Percentiles rank a stretch among this genome's conserved stretches.
Conservation (phyloP, 176 grass and related monocot genomes). For the Oryza brachyantha region DNA sequence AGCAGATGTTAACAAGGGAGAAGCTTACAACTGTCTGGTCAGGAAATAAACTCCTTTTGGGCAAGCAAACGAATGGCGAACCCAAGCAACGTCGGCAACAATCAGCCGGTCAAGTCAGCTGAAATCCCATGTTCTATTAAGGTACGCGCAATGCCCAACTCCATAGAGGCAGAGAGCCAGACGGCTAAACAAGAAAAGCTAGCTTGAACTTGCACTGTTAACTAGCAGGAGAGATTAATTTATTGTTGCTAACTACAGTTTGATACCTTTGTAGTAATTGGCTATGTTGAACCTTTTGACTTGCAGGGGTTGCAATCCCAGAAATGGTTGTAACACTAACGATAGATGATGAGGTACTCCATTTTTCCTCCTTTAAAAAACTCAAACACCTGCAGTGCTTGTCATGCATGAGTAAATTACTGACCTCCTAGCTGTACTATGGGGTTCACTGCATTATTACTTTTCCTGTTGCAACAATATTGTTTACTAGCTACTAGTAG, state of each 20-base stretch:
- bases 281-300: neutral
- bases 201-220: neutral
- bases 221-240: no score
- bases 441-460: neutral
- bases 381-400: neutral
- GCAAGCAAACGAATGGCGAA: neutral
- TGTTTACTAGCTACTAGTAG: neutral
- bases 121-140: neutral
- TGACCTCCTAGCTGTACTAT: neutral
- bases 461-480: neutral
- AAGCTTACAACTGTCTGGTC: neutral
- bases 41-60: neutral
- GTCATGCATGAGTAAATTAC: neutral
- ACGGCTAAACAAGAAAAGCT: no score
- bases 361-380: neutral
- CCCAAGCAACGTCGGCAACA: neutral
- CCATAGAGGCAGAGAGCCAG: no score
- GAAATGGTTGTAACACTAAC: conserved; percentile 6
- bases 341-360: conserved; percentile 12
- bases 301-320: neutral
- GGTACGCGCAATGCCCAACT: no score
- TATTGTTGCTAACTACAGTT: neutral
- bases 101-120: neutral
- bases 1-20: neutral
- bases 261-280: neutral